Evolutionary conservation across 2,329 filamentous ascomycete genomes (phyloP).

Genomic region (Gliomastix tumulicola): DNA sequence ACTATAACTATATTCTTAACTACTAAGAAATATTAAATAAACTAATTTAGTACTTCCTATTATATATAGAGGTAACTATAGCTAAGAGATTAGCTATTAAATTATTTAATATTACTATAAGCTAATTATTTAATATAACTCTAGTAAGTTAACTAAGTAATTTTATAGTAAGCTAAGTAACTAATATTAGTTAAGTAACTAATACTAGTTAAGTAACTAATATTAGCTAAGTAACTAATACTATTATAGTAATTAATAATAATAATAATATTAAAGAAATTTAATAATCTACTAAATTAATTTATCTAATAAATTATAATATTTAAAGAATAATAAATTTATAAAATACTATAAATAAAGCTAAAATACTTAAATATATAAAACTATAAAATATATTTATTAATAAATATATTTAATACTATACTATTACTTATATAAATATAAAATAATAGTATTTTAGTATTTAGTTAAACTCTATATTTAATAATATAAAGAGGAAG

Average conservation of each 20-base stretch:
- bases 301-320: background rate
- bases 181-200: no score
- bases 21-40: background rate
- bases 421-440: slow-evolving; percentile 3
- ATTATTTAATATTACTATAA: background rate
- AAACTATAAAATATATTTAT: background rate
- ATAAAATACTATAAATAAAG: slow-evolving; percentile 1
- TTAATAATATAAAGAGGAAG: background rate
- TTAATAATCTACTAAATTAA: slow-evolving; percentile 1
- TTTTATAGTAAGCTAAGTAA: background rate
- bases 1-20: background rate
- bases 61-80: background rate
- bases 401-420: background rate
- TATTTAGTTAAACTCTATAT: slow-evolving; percentile 1
- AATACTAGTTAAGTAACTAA: no score
- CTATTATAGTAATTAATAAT: background rate
- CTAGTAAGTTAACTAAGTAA: background rate
- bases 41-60: background rate
- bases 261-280: slow-evolving; percentile 1
- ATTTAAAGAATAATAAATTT: background rate
- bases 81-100: background rate
- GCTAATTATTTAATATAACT: background rate
- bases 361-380: slow-evolving; percentile 1
- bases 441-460: background rate
- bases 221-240: no score